phyloP scores from a whole-genome alignment of 2,329 filamentous ascomycete genomes.

The Parasarocladium wereldwijsianum region DNA sequence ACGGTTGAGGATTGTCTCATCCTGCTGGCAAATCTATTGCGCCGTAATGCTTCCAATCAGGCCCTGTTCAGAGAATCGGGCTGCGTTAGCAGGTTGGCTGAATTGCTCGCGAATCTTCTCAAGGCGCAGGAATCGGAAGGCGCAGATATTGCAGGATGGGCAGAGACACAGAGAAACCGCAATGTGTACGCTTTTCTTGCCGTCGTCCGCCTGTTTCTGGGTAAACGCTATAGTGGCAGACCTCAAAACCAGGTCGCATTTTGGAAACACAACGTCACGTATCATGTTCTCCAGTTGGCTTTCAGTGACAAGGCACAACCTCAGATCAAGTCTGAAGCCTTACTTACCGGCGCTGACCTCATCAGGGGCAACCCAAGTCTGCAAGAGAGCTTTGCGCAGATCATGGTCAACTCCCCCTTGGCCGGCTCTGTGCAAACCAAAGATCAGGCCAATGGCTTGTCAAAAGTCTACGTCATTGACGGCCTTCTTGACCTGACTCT shows the following conservation, averaged over 20 bases:
- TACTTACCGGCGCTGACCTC: conserved; percentile 74
- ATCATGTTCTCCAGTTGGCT: conserved; percentile 66
- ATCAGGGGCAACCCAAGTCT: conserved; percentile 67
- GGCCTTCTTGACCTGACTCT: conserved; percentile 75
- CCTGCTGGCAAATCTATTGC: conserved; percentile 74
- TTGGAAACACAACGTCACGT: conserved; percentile 67
- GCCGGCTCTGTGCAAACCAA: background rate
- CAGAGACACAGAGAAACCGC: conserved; percentile 64
- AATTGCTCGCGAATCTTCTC: conserved; percentile 48
- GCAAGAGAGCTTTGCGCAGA: conserved; percentile 80
- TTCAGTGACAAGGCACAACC: conserved; percentile 61
- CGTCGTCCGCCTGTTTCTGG: conserved; percentile 74
- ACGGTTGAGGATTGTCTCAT: conserved; percentile 88
- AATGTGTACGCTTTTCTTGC: conserved; percentile 85
- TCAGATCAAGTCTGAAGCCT: conserved; percentile 59
- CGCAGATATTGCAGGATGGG: conserved; percentile 56
- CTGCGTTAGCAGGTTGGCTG: conserved; percentile 57
- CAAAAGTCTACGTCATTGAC: conserved; percentile 79
- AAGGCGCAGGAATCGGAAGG: conserved; percentile 33
- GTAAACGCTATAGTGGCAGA: conserved; percentile 66
- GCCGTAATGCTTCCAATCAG: conserved; percentile 82
- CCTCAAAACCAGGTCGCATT: conserved; percentile 74
- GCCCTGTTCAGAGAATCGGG: conserved; percentile 86
- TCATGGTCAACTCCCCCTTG: conserved; percentile 56
- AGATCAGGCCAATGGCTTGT: conserved; percentile 33